Evolutionary conservation across 2,329 filamentous ascomycete species (phyloP).

Genomic region (Volutella citrinella): DNA sequence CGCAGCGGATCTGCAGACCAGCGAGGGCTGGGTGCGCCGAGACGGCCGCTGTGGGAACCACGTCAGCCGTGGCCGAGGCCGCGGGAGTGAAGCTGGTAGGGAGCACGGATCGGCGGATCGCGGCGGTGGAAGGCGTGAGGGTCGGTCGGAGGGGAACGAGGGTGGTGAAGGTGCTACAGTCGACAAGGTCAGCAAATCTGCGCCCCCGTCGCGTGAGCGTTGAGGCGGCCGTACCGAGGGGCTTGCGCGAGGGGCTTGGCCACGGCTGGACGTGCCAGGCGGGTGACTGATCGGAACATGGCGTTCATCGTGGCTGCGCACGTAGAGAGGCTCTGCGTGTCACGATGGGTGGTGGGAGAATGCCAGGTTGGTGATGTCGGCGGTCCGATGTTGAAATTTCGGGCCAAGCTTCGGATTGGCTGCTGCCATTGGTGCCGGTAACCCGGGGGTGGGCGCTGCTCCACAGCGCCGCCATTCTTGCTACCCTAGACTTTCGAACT

Average conservation of each 20-base stretch:
- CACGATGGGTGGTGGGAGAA: constrained; percentile 13
- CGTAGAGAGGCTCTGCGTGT: constrained; percentile 14
- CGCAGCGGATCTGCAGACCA: constrained; percentile 53
- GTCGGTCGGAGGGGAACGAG: constrained; percentile 51
- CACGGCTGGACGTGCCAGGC: constrained; percentile 28
- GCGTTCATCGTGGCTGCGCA: constrained; percentile 18
- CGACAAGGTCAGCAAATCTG: no score
- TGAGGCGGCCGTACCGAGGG: constrained; percentile 18
- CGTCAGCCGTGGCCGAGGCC: constrained; percentile 33
- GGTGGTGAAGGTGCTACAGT: constrained; percentile 47
- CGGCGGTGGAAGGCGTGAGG: constrained; percentile 29
- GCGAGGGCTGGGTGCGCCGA: constrained; percentile 52
- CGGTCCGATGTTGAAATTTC: constrained; percentile 23
- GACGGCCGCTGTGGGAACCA: constrained; percentile 45
- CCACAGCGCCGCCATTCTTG: no score
- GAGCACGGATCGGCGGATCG: constrained; percentile 29
- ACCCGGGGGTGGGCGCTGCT: no score
- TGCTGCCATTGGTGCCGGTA: no score
- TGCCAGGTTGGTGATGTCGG: constrained; percentile 16
- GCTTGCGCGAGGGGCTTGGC: constrained; percentile 20
- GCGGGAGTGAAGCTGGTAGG: constrained; percentile 30
- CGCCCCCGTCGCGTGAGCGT: no score
- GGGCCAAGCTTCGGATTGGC: constrained; percentile 20
- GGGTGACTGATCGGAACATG: constrained; percentile 27
- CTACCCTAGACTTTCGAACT: constrained; percentile 22